Conservation (phyloP, 31 red algal species). For the Odonthalia washingtoniensis region DNA sequence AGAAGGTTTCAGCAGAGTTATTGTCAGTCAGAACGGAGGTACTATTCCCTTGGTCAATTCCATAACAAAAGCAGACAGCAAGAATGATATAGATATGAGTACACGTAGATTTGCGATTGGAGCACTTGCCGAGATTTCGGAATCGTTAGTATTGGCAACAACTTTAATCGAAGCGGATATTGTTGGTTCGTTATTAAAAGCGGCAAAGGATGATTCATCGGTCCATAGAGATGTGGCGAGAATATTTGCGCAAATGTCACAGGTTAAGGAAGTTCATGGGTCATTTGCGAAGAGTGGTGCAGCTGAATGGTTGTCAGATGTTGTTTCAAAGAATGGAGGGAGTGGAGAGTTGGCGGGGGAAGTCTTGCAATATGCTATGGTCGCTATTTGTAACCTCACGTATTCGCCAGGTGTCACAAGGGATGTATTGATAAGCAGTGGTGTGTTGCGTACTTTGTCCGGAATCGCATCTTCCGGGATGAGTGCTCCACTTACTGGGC, state of each 20-base stretch:
- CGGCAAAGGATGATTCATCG: constrained; percentile 51
- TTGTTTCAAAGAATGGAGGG: constrained; percentile 66
- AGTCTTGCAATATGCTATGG: constrained; percentile 45
- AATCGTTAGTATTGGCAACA: constrained; percentile 43
- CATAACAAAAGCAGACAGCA: constrained; percentile 19
- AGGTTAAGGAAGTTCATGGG: constrained; percentile 62
- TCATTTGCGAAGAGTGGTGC: constrained; percentile 63
- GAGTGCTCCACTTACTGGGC: constrained; percentile 46
- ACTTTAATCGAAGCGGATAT: constrained; percentile 64
- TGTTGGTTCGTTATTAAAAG: constrained; percentile 42
- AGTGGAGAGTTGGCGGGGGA: constrained; percentile 52
- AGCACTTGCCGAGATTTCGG: constrained; percentile 61
- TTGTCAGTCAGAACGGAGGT: constrained; percentile 52
- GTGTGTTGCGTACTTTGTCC: constrained; percentile 44
- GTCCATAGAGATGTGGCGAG: constrained; percentile 56
- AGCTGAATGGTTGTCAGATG: constrained; percentile 62
- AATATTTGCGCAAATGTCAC: constrained; percentile 53
- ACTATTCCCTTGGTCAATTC: constrained; percentile 53
- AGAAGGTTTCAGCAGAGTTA: constrained; percentile 63
- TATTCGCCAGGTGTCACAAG: constrained; percentile 61
- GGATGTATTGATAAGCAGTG: constrained; percentile 43
- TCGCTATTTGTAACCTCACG: constrained; percentile 75
- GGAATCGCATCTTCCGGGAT: constrained; percentile 64
- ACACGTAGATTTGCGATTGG: constrained; percentile 60
- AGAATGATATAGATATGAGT: neutral